Base-by-base conservation (phyloP, 192 early-diverging fungal species). In the Linnemannia zychae region DNA sequence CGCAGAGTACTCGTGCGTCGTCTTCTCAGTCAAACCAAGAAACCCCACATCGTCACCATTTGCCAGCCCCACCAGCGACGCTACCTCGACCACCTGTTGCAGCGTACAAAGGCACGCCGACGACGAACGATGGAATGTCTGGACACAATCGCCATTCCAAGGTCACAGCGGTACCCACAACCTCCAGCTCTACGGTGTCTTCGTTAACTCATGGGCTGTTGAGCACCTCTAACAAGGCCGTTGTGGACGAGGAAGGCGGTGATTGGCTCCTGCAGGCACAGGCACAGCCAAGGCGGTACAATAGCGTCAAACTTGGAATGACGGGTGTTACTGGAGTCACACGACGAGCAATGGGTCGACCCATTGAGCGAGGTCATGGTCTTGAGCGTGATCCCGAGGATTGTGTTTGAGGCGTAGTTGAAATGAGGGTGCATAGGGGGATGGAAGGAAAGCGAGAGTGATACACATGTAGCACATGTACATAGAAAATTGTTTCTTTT, bases 371-470 rank as follows among this genome's bases (percentile, higher is more conserved):
- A 15, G 78, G 83, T 33, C 83, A 75, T 36, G 77, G 72, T 2
- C 53, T 85, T 73, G 83, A 85, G 17, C 77, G 77, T 20, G 83
- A 77, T 33, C 83, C 83, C 15, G 83, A 85, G 44, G 83, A 85
- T 66, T 85, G 83, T 76, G 83, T 85, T 28, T 85, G 47, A 76
- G 28, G 57, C 6, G 4, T 5, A 5, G 52, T 24, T 0, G 52
- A 24, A n/a, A 0, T 57, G 20, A n/a, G n/a, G n/a, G n/a, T n/a
- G n/a, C n/a, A n/a, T n/a, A n/a, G n/a, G n/a, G n/a, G n/a, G n/a
- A n/a, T n/a, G n/a, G n/a, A n/a, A n/a, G n/a, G n/a, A n/a, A n/a
- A n/a, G n/a, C n/a, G n/a, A n/a, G n/a, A n/a, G n/a, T n/a, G n/a
- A n/a, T n/a, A n/a, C n/a, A n/a, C n/a, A n/a, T n/a, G n/a, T n/a